These are phyloP conservation scores for Penicillium aurantiogriseum DNA, from an alignment of 2,329 filamentous ascomycete species.

Conservation along the genomic window DNA sequence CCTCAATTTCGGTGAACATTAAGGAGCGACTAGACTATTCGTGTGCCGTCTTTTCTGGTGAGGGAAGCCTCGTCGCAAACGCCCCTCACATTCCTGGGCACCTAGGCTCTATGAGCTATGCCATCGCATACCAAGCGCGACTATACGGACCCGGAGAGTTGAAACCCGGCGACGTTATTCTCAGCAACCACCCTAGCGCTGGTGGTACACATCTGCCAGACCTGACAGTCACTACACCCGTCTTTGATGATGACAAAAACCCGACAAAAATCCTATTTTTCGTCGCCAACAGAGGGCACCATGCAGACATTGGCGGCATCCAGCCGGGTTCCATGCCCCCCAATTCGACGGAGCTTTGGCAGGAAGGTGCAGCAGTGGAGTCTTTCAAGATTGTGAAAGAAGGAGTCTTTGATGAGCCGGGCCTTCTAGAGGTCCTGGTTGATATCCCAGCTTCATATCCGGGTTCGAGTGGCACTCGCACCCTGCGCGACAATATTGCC, in stretches of 20 bases:
- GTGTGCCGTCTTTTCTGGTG: constrained; percentile 72
- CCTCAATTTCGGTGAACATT: constrained; percentile 70
- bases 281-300: constrained; percentile 71
- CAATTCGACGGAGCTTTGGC: constrained; percentile 36
- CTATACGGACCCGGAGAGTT: constrained; percentile 65
- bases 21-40: constrained; percentile 82
- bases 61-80: constrained; percentile 65
- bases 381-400: constrained; percentile 33
- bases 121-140: constrained; percentile 69
- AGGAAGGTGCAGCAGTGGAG: constrained; percentile 41
- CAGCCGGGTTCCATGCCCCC: constrained; percentile 41
- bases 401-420: constrained; percentile 37
- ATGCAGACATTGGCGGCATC: constrained; percentile 67
- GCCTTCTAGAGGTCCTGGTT: constrained; percentile 47
- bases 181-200: constrained; percentile 71
- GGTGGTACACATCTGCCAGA: constrained; percentile 77
- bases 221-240: constrained; percentile 72
- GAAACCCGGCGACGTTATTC: constrained; percentile 67
- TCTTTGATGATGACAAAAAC: constrained; percentile 61
- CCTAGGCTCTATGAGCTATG: constrained; percentile 75
- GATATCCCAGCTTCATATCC: constrained; percentile 36
- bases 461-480: constrained; percentile 71
- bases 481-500: constrained; percentile 48
- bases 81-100: constrained; percentile 77
- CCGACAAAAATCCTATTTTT: neutral